A percentile compares a stretch with the other conserved stretches of the same genome.
phyloP scores from a whole-genome alignment of 768 basidiomycete genomes.

The Hygrophorus pudorinus region DNA sequence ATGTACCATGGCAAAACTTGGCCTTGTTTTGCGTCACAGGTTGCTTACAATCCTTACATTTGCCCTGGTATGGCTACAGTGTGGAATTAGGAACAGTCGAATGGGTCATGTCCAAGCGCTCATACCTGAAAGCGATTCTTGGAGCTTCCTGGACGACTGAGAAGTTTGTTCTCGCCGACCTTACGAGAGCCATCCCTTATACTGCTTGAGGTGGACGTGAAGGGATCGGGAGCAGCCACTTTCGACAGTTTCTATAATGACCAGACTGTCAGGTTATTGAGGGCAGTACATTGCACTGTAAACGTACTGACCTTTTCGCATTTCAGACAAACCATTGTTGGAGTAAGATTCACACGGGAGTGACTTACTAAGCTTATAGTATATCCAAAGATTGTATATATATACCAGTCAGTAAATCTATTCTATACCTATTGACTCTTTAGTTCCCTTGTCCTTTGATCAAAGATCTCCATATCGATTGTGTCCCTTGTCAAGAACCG shows the following conservation, averaged over 20 bases:
- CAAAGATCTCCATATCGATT: slow-evolving; percentile 80
- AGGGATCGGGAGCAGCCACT: slow-evolving; percentile 84
- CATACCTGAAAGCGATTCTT: slow-evolving; percentile 72
- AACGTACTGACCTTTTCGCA: slow-evolving; percentile 53
- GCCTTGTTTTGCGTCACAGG: slow-evolving; percentile 77
- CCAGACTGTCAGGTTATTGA: slow-evolving; percentile 2
- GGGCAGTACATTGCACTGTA: background rate
- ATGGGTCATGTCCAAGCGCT: slow-evolving; percentile 12
- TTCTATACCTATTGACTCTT: slow-evolving; percentile 4
- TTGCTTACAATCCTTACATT: slow-evolving; percentile 84
- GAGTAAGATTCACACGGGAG: no score
- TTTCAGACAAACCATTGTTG: slow-evolving; percentile 78
- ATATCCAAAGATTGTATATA: no score
- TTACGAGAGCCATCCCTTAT: slow-evolving; percentile 76
- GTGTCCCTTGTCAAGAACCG: slow-evolving; percentile 80
- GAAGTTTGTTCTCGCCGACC: slow-evolving; percentile 79
- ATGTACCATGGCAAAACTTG: slow-evolving; percentile 81
- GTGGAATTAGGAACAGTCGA: slow-evolving; percentile 13
- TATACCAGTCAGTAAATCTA: background rate
- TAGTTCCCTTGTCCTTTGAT: slow-evolving; percentile 32
- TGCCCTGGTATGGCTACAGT: slow-evolving; percentile 69
- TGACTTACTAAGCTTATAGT: no score
- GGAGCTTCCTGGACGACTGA: slow-evolving; percentile 57
- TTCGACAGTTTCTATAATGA: slow-evolving; percentile 75
- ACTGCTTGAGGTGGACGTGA: slow-evolving; percentile 57